Base-by-base conservation (phyloP, 192 early-diverging fungal species). In the Coemansia aciculifera region DNA sequence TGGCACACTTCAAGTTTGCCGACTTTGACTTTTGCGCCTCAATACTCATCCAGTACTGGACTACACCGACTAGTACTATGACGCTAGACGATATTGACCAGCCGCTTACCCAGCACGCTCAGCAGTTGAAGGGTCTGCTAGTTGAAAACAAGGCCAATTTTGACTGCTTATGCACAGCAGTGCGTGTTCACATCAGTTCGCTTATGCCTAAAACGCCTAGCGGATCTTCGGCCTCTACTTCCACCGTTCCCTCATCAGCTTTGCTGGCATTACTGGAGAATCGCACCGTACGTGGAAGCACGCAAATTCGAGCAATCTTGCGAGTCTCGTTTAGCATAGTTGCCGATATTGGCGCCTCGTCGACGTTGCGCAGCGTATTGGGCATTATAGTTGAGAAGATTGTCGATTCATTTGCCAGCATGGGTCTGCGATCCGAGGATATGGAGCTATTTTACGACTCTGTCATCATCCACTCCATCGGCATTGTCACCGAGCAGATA, bases 51-150 rank as follows among this genome's bases (percentile, higher is more conserved):
- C 42, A 59, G 36, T 68, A 64, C 72, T 74, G 72, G 72, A 74
- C 72, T 42, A 60, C 72, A 3, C 11, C 49, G 36, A 59, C 72
- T 9, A 74, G 72, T 66, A 74, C 72, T 19, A 68, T 68, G 72
- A 74, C 72, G 3, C 17, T 74, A 24, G 72, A 74, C 29, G 77
- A 84, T 48, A 84, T 88, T 24, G 69, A 74, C 43, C 52, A 63
- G 43, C 64, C 78, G 2, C 77, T 89, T n/a, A 74, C 71, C 57
- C 48, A 52, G 37, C 77, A 85, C 36, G 88, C 87, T n/a, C 67
- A 85, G 65, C 66, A 87, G 61, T 60, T 80, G 42, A 80, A 71
- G 71, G 69, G 78, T 4, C 66, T 86, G 13, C 74, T 87, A 43
- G 69, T 73, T 72, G 81, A 78, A 39, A 68, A 68, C 62, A 43